phyloP scores from a whole-genome alignment of 129 eudicot species.

The Deinandra increscens region DNA sequence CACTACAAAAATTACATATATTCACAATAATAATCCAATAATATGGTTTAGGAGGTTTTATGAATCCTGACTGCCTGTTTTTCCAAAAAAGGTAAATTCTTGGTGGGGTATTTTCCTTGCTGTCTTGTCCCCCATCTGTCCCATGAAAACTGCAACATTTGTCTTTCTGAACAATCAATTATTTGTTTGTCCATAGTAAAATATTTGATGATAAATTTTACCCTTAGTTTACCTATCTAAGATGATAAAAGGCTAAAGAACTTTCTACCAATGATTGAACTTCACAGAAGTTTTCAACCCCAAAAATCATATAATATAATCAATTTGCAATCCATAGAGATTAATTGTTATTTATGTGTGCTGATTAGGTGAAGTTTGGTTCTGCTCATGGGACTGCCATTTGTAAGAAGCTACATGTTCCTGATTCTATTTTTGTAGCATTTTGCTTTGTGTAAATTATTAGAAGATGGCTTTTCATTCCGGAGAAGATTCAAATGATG shows the following conservation, averaged over 20 bases:
- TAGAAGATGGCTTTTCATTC: conserved; percentile 53
- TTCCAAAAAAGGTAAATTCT: neutral
- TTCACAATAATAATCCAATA: neutral
- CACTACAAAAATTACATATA: neutral
- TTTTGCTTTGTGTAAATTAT: conserved; percentile 10
- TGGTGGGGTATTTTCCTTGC: neutral
- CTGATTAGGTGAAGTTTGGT: conserved; percentile 14
- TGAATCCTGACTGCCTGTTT: neutral
- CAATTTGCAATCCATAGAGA: too few relatives aligned
- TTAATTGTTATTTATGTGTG: neutral
- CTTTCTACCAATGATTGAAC: neutral
- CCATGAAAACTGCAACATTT: neutral
- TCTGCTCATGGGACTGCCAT: conserved; percentile 21
- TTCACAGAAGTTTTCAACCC: too few relatives aligned
- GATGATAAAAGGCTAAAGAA: neutral
- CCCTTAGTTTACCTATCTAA: neutral
- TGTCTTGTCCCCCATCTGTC: neutral
- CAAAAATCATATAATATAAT: too few relatives aligned
- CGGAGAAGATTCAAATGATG: conserved; percentile 55
- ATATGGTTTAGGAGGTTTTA: conserved; percentile 3
- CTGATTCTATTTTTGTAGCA: conserved; percentile 35
- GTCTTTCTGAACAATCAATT: neutral
- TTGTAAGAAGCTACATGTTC: conserved; percentile 15
- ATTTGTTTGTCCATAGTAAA: neutral
- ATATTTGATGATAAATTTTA: neutral